Evolutionary conservation across 352 stramenopile species (phyloP), one percentile per base, ranked within the genome.

Genomic region (Pythium pyrilobum): DNA sequence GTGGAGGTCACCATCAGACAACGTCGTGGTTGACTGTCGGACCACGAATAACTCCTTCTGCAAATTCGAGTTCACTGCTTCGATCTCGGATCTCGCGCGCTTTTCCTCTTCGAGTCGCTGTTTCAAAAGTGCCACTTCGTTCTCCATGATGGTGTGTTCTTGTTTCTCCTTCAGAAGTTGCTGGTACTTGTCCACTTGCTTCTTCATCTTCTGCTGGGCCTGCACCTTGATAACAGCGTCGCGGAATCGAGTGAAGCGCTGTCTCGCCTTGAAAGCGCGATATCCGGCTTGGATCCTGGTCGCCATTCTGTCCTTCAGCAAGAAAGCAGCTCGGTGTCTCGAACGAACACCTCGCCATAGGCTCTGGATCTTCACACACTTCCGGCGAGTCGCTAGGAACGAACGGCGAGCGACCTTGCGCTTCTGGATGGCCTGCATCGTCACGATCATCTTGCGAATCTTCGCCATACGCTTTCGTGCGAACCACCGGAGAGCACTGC

Each of bases 41-140:
- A 88, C 78, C 27, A 86, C 67, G 3, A 69, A 67, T 18, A 92
- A 53, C 36, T 89, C 74, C 33, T 87, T 73, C 58, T 90, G 77
- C 41, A 92, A 58, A 9, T 79, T 85, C 28, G 76, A 71, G 55
- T 89, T 92, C 16, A 87, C 69, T 6, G 74, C 78, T 59, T 89
- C 77, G 36, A 87, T 89, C 52, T 84, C 77, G 5, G 81, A 59
- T 16, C 80, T 78, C 20, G 71, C 72, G 37, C 69, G 66, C 53
- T 93, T 93, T 53, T 93, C 81, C 33, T 91, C 80, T 31, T 91
- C 83, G 1, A 93, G 58, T 16, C 83, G 79, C 20, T 72, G 72
- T 52, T 93, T 91, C 23, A 93, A 53, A 8, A 77, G 47, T 11
- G 87, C 72, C 11, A 93, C 77, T 32, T 91, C 78, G 12, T 67